phyloP scores from a whole-genome alignment of 2,329 filamentous ascomycete species.

The Orbilia brochopaga region DNA sequence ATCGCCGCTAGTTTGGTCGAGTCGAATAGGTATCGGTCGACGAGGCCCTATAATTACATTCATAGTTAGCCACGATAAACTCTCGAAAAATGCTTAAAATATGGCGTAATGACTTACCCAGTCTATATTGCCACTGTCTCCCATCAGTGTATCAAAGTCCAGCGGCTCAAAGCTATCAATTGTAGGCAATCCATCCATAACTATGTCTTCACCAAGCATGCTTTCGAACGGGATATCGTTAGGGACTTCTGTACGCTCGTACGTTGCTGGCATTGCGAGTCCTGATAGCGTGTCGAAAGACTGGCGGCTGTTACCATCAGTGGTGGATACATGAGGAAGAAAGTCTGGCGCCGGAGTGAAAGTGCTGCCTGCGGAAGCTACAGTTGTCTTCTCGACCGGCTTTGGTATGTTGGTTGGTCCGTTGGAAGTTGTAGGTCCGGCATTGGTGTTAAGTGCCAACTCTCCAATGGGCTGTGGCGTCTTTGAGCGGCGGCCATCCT shows the following conservation, averaged over 20 bases:
- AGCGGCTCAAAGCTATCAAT: slow-evolving; percentile 36
- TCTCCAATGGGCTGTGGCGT: background rate
- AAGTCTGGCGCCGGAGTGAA: background rate
- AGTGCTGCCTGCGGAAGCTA: too few species aligned
- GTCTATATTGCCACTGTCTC: slow-evolving; percentile 30
- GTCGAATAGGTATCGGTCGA: slow-evolving; percentile 41
- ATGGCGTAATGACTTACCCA: slow-evolving; percentile 20
- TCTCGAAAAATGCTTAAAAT: too few species aligned
- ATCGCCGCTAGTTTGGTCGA: slow-evolving; percentile 3
- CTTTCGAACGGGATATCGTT: background rate
- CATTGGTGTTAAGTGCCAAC: too few species aligned
- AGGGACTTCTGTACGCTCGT: background rate
- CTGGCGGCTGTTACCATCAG: background rate
- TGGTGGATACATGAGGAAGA: background rate
- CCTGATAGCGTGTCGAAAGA: background rate
- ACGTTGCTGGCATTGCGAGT: background rate
- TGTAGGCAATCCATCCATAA: background rate
- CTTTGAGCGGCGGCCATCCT: background rate
- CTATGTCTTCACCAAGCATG: background rate
- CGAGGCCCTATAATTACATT: slow-evolving; percentile 31
- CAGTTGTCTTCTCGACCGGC: too few species aligned
- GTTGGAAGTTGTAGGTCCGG: too few species aligned
- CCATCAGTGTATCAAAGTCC: slow-evolving; percentile 42
- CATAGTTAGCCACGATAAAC: too few species aligned
- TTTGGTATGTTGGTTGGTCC: too few species aligned